phyloP scores from a whole-genome alignment of 1,139 yeast genomes.

The Pichia sp. region DNA sequence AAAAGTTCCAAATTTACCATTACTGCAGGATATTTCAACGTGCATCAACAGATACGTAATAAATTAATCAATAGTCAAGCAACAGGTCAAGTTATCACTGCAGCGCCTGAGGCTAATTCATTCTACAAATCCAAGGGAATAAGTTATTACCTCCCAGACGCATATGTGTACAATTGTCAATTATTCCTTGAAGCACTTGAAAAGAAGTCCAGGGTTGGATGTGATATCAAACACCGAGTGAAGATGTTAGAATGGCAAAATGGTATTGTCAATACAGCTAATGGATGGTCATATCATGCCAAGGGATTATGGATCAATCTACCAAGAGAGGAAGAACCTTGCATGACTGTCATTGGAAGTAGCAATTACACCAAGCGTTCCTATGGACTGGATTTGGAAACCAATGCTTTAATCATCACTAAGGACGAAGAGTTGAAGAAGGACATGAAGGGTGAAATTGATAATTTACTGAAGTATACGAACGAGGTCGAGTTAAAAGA shows the following conservation, averaged over 20 bases:
- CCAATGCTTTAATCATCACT: conserved; percentile 76
- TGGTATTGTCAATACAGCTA: conserved; percentile 73
- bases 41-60: conserved; percentile 68
- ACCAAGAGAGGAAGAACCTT: conserved; percentile 53
- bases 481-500: conserved; percentile 46
- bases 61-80: conserved; percentile 56
- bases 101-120: conserved; percentile 90
- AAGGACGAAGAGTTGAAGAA: conserved; percentile 51
- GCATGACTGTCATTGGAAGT: conserved; percentile 80
- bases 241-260: conserved; percentile 76
- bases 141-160: conserved; percentile 78
- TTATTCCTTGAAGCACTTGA: conserved; percentile 49
- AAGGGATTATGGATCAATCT: conserved; percentile 86
- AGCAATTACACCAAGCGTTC: conserved; percentile 92
- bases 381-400: conserved; percentile 79
- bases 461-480: conserved; percentile 50
- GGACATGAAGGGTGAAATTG: conserved; percentile 56
- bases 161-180: conserved; percentile 73
- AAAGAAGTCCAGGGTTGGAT: conserved; percentile 4
- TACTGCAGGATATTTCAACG: conserved; percentile 96
- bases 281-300: conserved; percentile 99
- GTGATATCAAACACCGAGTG: conserved; percentile 40
- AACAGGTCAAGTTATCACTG: conserved; percentile 71
- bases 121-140: conserved; percentile 82
- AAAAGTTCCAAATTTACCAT: conserved; percentile 68